phyloP scores from a whole-genome alignment of 2,329 filamentous ascomycete genomes.

The Alternaria postmessia region DNA sequence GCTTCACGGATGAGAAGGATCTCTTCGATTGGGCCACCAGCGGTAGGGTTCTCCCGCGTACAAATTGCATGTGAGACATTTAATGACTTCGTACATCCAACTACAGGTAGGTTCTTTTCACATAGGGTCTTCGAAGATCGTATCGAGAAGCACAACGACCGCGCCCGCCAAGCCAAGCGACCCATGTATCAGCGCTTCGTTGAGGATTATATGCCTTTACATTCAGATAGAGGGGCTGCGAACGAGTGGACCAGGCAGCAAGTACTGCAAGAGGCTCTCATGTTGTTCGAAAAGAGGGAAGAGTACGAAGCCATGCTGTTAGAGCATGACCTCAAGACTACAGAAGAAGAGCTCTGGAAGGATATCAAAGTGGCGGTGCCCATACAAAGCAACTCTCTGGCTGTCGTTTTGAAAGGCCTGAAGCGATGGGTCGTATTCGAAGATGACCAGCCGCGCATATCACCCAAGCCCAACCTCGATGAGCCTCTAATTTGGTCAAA shows the following conservation, averaged over 20 bases:
- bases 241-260: constrained; percentile 49
- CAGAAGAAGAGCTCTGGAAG: constrained; percentile 53
- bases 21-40: constrained; percentile 69
- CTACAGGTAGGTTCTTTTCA: constrained; percentile 65
- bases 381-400: constrained; percentile 32
- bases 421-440: constrained; percentile 47
- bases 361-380: constrained; percentile 53
- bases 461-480: constrained; percentile 19
- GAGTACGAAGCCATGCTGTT: constrained; percentile 57
- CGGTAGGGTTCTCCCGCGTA: constrained; percentile 53
- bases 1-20: constrained; percentile 63
- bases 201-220: constrained; percentile 68
- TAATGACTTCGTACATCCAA: neutral
- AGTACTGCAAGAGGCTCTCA: constrained; percentile 64
- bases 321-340: constrained; percentile 49
- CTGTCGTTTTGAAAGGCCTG: constrained; percentile 38
- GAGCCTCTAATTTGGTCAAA: constrained; percentile 35
- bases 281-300: constrained; percentile 56
- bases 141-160: constrained; percentile 60
- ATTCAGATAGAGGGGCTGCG: constrained; percentile 51
- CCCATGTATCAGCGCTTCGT: constrained; percentile 68
- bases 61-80: neutral
- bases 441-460: constrained; percentile 30
- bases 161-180: constrained; percentile 63
- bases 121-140: constrained; percentile 47